phyloP scores from a whole-genome alignment of 192 early-diverging fungal genomes.

The Polychytrium aggregatum region DNA sequence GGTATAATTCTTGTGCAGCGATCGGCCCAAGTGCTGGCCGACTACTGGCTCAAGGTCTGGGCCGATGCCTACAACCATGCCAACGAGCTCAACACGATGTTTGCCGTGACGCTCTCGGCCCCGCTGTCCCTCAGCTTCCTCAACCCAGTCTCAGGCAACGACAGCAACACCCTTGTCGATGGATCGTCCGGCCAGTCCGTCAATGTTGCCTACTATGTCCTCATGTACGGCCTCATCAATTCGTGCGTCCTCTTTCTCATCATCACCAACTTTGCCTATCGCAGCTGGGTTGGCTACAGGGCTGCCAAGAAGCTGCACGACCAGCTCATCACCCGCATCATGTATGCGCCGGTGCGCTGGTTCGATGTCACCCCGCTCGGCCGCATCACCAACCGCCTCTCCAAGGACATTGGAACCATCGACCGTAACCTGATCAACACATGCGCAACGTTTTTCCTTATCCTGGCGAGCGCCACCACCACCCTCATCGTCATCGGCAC shows the following conservation, averaged over 20 bases:
- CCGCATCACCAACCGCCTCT: conserved; percentile 72
- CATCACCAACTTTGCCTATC: conserved; percentile 13
- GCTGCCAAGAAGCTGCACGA: conserved; percentile 21
- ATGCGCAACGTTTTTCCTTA: conserved; percentile 42
- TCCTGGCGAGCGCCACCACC: conserved; percentile 20
- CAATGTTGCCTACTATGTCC: conserved; percentile 10
- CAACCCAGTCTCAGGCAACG: too few relatives aligned
- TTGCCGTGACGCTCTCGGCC: too few relatives aligned
- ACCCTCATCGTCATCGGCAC: conserved; percentile 3
- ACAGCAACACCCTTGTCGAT: too few relatives aligned
- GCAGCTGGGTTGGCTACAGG: too few relatives aligned
- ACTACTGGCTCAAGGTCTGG: too few relatives aligned
- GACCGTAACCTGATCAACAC: conserved; percentile 10
- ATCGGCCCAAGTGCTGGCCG: too few relatives aligned
- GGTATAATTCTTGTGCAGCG: too few relatives aligned
- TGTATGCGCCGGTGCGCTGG: conserved; percentile 37
- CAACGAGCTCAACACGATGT: too few relatives aligned
- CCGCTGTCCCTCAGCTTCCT: too few relatives aligned
- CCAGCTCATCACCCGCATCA: conserved; percentile 15
- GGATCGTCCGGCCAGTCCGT: too few relatives aligned
- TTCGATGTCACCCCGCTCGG: conserved; percentile 59
- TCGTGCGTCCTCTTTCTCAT: neutral
- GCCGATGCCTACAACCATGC: too few relatives aligned
- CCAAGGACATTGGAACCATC: conserved; percentile 57
- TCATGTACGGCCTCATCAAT: conserved; percentile 8